Conservation (phyloP, 441 rosid species). For the Syzygium malaccense region DNA sequence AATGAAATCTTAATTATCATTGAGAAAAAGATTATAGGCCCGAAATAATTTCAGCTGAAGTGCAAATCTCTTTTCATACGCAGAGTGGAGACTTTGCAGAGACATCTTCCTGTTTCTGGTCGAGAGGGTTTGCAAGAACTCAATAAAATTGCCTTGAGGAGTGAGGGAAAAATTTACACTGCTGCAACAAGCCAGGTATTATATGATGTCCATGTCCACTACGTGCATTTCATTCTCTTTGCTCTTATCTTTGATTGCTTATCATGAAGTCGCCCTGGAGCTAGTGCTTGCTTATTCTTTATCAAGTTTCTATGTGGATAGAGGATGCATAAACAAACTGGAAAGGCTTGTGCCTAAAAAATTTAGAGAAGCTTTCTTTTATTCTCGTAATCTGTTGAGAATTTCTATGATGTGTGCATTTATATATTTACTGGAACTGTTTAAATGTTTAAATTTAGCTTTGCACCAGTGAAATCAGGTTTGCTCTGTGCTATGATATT, state of each 20-base stretch:
- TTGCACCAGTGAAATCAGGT: neutral
- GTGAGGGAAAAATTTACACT: conserved; percentile 4
- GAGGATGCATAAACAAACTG: neutral
- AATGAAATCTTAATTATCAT: neutral
- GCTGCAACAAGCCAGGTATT: conserved; percentile 2
- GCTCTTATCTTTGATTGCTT: neutral
- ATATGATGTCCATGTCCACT: neutral
- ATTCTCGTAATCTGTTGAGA: neutral
- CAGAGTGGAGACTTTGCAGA: conserved; percentile 13
- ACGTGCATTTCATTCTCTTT: neutral
- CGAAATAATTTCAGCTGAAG: neutral
- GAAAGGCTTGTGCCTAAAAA: neutral
- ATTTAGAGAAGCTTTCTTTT: neutral
- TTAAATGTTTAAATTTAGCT: neutral
- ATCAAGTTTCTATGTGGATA: neutral
- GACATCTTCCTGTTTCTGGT: conserved; percentile 1
- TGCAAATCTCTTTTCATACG: neutral
- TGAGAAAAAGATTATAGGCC: neutral
- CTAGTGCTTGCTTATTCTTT: neutral
- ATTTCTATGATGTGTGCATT: neutral
- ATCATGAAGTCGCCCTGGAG: neutral
- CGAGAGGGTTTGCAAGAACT: conserved; percentile 3
- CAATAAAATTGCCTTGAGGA: conserved; percentile 8
- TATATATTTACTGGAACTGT: neutral
- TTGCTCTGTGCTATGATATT: neutral